Base-by-base conservation (phyloP, 257 asterid species). In the Paulownia fortunei region DNA sequence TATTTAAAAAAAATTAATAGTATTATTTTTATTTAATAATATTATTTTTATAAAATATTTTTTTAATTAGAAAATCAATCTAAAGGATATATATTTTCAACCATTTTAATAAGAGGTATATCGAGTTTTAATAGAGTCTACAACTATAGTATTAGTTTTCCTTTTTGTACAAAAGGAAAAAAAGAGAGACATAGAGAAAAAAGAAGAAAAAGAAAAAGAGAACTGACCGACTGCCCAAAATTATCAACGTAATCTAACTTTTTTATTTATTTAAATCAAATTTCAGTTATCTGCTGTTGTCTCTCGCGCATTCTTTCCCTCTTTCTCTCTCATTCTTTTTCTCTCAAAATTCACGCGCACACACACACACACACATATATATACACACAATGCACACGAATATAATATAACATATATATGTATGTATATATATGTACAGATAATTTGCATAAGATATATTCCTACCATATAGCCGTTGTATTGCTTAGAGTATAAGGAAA, bases 401-500 rank as follows among this genome's bases (percentile, higher is more conserved):
- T 41, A 71, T 59, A 21, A 47, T 34, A 32, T n/a, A 32, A 7
- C 15, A 49, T 64, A 52, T 8, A 18, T 16, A 6, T 27, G 34
- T 10, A 30, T 37, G 58, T 56, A 46, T 66, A 19, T 61, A 19
- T 30, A 13, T 55, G 21, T 39, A 52, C 34, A 54, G 62, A 60
- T 74, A 61, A 36, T 69, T 32, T 68, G 77, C 37, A 41, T 37
- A n/a, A 59, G 5, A 24, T 73, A 12, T 23, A 23, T 39, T 10
- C 11, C 21, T 52, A n/a, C n/a, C 73, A 61, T 18, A 56, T 66
- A 76, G 74, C 85, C 84, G 81, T 79, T 70, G 74, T 55, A 44
- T 78, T 81, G 82, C 86, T 82, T 82, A 41, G 76, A 73, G 81
- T 49, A 6, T 60, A 84, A 87, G 86, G 69, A 76, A 84, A 76